These are phyloP conservation scores for Aspergillus japonicus DNA, from an alignment of 2,329 filamentous ascomycete genomes.

Conservation along the genomic window DNA sequence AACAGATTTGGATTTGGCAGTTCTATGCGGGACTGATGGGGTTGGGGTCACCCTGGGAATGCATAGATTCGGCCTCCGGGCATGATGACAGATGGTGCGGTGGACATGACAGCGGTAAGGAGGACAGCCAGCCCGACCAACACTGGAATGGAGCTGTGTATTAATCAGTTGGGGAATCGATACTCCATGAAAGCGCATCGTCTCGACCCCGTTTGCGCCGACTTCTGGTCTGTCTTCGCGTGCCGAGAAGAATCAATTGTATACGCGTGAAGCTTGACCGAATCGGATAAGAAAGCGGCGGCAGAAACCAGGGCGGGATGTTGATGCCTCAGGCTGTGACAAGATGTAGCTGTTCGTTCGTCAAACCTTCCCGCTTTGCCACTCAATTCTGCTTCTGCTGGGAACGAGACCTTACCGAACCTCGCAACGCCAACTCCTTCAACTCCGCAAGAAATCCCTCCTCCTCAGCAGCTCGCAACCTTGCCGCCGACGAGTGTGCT, in stretches of 20 bases:
- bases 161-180: not conserved
- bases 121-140: not conserved
- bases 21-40: constrained; percentile 22
- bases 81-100: constrained; percentile 34
- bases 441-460: constrained; percentile 20
- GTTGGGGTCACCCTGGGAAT: constrained; percentile 16
- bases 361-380: constrained; percentile 36
- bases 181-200: constrained; percentile 28
- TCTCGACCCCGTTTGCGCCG: constrained; percentile 8
- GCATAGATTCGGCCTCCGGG: constrained; percentile 22
- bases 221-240: not conserved
- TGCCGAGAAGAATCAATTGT: not conserved
- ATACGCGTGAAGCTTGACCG: not conserved
- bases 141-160: not conserved
- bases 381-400: constrained; percentile 37
- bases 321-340: constrained; percentile 23
- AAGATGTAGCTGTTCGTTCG: constrained; percentile 15
- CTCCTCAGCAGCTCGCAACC: constrained; percentile 26
- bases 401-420: constrained; percentile 28
- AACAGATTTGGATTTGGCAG: constrained; percentile 39
- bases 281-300: constrained; percentile 5
- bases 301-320: constrained; percentile 13
- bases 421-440: constrained; percentile 26
- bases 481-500: constrained; percentile 25
- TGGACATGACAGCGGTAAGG: constrained; percentile 24